These are phyloP conservation scores for Solanum peruvianum DNA, from an alignment of 257 asterid species.

Conservation along the genomic window DNA sequence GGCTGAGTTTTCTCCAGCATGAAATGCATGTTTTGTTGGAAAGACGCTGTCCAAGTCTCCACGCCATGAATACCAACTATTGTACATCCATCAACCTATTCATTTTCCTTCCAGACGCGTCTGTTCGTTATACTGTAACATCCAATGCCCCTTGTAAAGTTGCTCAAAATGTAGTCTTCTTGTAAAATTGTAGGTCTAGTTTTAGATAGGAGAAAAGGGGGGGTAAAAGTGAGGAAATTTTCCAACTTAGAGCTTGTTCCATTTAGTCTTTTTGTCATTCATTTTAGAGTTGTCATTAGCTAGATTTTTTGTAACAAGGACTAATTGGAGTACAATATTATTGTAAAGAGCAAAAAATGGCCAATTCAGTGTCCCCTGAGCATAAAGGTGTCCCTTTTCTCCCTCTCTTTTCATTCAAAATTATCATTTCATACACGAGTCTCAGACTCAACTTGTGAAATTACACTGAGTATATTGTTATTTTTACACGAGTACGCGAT, in stretches of 20 bases:
- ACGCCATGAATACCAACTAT: conserved; percentile 9
- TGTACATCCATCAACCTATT: conserved; percentile 17
- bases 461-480: neutral
- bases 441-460: neutral
- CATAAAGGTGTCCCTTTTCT: neutral
- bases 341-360: neutral
- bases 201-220: conserved; percentile 25
- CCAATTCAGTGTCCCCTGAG: neutral
- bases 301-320: conserved; percentile 10
- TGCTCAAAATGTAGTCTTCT: conserved; percentile 14
- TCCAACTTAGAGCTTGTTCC: neutral
- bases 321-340: neutral
- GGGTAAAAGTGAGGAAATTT: conserved; percentile 9
- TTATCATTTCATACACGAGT: neutral
- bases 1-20: conserved; percentile 6
- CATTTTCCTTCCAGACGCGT: neutral
- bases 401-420: neutral
- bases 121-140: neutral
- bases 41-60: neutral
- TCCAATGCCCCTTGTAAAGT: conserved; percentile 22
- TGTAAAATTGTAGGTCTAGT: conserved; percentile 36
- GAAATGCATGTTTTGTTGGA: neutral
- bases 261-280: neutral
- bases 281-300: neutral
- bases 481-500: neutral